These are phyloP conservation scores for Bipolaris cookei DNA, from an alignment of 2,329 filamentous ascomycete genomes.

Conservation along the genomic window DNA sequence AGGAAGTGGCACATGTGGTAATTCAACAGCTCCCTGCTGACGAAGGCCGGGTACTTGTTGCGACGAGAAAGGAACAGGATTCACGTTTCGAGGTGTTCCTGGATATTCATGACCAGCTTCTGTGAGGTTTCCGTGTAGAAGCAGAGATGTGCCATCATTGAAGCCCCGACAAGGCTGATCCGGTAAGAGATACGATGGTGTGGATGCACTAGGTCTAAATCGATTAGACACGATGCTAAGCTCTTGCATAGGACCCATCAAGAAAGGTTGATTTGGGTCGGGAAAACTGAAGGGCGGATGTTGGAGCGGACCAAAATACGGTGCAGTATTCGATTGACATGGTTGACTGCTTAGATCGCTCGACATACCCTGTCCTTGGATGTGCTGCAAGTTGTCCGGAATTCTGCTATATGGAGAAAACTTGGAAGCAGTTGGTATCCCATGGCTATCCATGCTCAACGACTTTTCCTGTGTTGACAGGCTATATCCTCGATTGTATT, in stretches of 20 bases:
- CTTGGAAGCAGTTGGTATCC: not conserved
- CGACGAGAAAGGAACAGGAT: not conserved
- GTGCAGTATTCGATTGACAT: not conserved
- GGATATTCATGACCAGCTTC: not conserved
- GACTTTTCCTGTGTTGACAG: not conserved
- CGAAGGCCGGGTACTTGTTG: not conserved
- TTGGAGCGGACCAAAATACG: not conserved
- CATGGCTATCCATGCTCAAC: no score
- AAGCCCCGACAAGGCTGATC: not conserved
- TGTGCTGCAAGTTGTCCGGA: not conserved
- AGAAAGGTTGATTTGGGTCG: no score
- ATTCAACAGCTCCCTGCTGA: not conserved
- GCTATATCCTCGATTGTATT: constrained; percentile 9
- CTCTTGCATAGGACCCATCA: no score
- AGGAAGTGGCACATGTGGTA: not conserved
- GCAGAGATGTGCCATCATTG: constrained; percentile 2
- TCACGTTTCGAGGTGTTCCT: not conserved
- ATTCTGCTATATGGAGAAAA: not conserved
- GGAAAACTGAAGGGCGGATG: not conserved
- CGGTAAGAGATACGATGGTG: not conserved
- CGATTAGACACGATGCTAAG: no score
- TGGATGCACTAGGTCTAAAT: not conserved
- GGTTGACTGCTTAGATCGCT: not conserved
- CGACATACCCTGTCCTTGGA: not conserved
- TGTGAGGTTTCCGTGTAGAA: not conserved